Evolutionary conservation across 768 basidiomycete genomes (phyloP).

Genomic region (Psilocybe tampanensis): DNA sequence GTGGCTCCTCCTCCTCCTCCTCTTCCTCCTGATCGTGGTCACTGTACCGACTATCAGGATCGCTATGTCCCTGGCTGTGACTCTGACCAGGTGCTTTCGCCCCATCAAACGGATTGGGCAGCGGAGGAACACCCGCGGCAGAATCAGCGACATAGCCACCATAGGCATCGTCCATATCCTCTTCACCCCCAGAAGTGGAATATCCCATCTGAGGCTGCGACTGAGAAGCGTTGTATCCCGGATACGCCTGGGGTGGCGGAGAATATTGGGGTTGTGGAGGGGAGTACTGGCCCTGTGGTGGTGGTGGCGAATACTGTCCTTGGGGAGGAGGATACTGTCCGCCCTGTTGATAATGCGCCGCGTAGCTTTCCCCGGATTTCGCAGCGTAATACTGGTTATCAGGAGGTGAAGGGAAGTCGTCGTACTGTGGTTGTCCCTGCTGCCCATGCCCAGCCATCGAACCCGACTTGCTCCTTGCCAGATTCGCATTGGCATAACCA

Average conservation of each 20-base stretch:
- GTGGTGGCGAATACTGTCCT: not conserved
- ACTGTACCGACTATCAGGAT: not conserved
- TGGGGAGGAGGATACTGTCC: conserved; percentile 1
- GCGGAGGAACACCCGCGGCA: not conserved
- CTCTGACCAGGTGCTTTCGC: not conserved
- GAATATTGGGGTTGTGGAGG: not conserved
- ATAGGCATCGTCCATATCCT: conserved; percentile 32
- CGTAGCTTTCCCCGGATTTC: conserved; percentile 1
- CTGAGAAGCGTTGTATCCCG: not conserved
- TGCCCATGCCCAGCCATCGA: conserved; percentile 4
- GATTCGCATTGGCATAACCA: conserved; percentile 5
- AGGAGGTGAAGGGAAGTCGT: not conserved
- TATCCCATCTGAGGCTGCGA: not conserved
- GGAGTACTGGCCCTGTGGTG: not conserved
- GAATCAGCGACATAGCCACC: conserved; percentile 33
- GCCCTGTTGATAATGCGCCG: not conserved
- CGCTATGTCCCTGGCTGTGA: not conserved
- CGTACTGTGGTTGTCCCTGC: not conserved
- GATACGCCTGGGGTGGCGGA: not conserved
- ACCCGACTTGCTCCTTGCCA: conserved; percentile 2
- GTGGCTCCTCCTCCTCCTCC: not conserved
- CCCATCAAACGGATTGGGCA: not conserved
- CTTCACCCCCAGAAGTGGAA: conserved; percentile 19
- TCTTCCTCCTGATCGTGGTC: not conserved
- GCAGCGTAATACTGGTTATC: not conserved